Base-by-base conservation (phyloP, 1,284 basidiomycete genomes). In the Neolentinus lepideus region DNA sequence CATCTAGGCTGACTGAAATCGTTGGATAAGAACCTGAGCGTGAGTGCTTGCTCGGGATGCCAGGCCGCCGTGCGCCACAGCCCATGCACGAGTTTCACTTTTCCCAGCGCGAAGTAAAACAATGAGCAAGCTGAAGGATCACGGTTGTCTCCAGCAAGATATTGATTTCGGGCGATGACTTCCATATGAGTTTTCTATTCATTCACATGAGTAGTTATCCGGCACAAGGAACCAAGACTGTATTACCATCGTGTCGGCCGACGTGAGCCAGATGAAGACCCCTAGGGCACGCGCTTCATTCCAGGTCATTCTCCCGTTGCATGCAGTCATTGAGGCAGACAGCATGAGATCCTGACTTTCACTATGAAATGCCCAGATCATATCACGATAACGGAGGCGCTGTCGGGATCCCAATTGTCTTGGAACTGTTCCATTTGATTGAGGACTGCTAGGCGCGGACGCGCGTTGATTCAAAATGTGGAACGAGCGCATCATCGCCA, bases 51-150 rank as follows among this genome's bases (percentile, higher is more conserved):
- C 62, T 99, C 97, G 59, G 85, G 90, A 64, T 99, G 95, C 79
- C 94, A 96, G 2, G 85, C 83, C 0, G 95, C 93, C 67, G 98
- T 96, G 61, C 91, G 83, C 97, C 97, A 99, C 2, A 99, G 77
- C 1, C 94, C 92, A 61, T 93, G 90, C 0, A 99, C 92, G 14
- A 98, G 81, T 66, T 93, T 92, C 54, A 83, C 81, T 68, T 98
- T 98, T 38, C 92, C 90, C 1, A 99, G 74, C 1, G 97, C 94
- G 63, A 98, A 97, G 71, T 98, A 99, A 69, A 92, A 90, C 35
- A 99, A 74, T 16, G 92, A 94, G 65, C 94, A 95, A 10, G 81
- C 73, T 4, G 88, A 90, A 1, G 97, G 97, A 71, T 99, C 94
- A 14, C 94, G 85, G 54, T 80, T 78, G 22, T 93, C 91, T 3